Evolutionary conservation across 108 stramenopile genomes (phyloP).

Genomic region (Cylindrotheca closterium): DNA sequence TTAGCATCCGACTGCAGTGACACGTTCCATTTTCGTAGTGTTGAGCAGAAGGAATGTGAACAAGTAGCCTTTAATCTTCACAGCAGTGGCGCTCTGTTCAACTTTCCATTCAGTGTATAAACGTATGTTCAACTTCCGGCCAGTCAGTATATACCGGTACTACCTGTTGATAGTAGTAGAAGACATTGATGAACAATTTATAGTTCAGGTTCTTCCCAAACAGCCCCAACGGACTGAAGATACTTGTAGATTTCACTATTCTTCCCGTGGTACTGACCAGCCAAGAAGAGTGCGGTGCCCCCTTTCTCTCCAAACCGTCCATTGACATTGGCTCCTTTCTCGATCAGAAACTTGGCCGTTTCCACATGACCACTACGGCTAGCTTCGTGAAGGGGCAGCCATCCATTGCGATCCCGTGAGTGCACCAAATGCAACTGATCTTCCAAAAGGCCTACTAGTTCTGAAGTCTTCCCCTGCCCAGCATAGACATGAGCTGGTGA

Average conservation of each 20-base stretch:
- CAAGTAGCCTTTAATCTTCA: too few species aligned
- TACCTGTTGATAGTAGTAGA: too few species aligned
- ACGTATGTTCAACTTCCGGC: too few species aligned
- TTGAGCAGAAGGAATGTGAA: too few species aligned
- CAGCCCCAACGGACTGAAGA: slow-evolving; percentile 11
- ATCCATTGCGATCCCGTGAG: background rate
- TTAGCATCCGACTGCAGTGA: too few species aligned
- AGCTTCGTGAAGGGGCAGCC: slow-evolving; percentile 54
- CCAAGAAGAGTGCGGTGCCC: slow-evolving; percentile 3
- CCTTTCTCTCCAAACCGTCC: background rate
- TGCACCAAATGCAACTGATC: slow-evolving; percentile 5
- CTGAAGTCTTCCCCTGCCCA: background rate
- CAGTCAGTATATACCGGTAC: too few species aligned
- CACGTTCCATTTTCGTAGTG: too few species aligned
- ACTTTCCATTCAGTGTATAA: too few species aligned
- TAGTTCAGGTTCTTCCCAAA: slow-evolving; percentile 17
- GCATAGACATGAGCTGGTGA: background rate
- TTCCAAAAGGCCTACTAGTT: background rate
- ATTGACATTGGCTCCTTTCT: slow-evolving; percentile 1
- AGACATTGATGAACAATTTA: too few species aligned
- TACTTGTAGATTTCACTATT: background rate
- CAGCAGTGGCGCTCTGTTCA: too few species aligned
- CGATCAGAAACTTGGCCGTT: slow-evolving; percentile 31
- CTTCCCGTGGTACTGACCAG: background rate
- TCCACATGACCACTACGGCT: slow-evolving; percentile 52